phyloP scores from a whole-genome alignment of 441 rosid genomes.

The Pelargonium australe region DNA sequence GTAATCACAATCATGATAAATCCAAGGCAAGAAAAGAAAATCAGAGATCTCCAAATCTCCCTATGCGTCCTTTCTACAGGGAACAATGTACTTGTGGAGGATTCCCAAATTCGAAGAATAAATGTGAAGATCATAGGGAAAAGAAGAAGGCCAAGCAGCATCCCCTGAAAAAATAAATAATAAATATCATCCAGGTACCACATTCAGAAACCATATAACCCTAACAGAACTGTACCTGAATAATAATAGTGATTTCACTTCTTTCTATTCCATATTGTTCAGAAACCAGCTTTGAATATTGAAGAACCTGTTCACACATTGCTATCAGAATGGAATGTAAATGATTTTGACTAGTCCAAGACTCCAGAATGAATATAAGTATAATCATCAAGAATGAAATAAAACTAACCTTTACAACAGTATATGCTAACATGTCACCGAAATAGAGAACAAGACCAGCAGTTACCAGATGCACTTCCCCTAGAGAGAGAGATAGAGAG shows the following conservation, averaged over 20 bases:
- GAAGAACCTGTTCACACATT: slow-evolving; percentile 44
- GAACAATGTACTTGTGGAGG: slow-evolving; percentile 17
- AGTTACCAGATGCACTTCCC: slow-evolving; percentile 80
- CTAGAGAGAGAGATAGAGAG: slow-evolving; percentile 33
- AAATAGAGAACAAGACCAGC: slow-evolving; percentile 81
- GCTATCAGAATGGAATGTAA: slow-evolving; percentile 20
- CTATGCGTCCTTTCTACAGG: slow-evolving; percentile 30
- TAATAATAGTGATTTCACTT: slow-evolving; percentile 70
- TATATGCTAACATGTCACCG: slow-evolving; percentile 76
- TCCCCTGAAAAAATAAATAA: slow-evolving; percentile 45
- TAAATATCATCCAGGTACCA: slow-evolving; percentile 17
- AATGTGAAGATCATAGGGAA: slow-evolving; percentile 54
- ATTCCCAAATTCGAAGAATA: slow-evolving; percentile 32
- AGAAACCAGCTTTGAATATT: slow-evolving; percentile 34
- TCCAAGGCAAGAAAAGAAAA: slow-evolving; percentile 55
- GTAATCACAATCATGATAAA: slow-evolving; percentile 36
- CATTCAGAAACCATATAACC: slow-evolving; percentile 17
- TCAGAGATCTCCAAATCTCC: slow-evolving; percentile 42
- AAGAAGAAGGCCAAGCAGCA: slow-evolving; percentile 71
- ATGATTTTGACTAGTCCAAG: slow-evolving; percentile 19
- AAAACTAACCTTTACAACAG: slow-evolving; percentile 60
- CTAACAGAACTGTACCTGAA: slow-evolving; percentile 46
- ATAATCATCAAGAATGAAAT: slow-evolving; percentile 8
- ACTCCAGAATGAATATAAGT: slow-evolving; percentile 13
- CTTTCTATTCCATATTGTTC: slow-evolving; percentile 47